Percentiles rank a stretch among this genome's conserved stretches.
These are phyloP conservation scores for Polyporus tsugae DNA, from an alignment of 1,284 basidiomycete genomes.

Conservation along the genomic window DNA sequence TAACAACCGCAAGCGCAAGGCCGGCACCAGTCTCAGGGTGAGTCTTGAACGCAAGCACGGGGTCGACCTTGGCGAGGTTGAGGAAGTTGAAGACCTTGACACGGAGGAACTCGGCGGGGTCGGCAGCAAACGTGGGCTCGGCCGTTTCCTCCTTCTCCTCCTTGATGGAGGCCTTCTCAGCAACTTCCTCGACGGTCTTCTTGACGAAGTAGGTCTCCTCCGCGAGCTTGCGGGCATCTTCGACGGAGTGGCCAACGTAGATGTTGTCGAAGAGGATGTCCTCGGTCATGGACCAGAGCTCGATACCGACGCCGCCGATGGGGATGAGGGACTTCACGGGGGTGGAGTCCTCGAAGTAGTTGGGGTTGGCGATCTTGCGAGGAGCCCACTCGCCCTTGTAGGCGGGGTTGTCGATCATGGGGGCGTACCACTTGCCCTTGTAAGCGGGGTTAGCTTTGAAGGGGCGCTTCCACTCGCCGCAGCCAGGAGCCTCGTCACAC, in stretches of 20 bases:
- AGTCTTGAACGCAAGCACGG: slow-evolving; percentile 78
- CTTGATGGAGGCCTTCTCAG: slow-evolving; percentile 51
- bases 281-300: slow-evolving; percentile 99
- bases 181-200: slow-evolving; percentile 69
- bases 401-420: slow-evolving; percentile 94
- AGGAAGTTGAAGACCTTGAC: slow-evolving; percentile 78
- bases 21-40: slow-evolving; percentile 87
- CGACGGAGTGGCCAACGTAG: slow-evolving; percentile 88
- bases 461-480: slow-evolving; percentile 92
- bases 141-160: slow-evolving; percentile 58
- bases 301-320: slow-evolving; percentile 94
- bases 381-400: slow-evolving; percentile 98
- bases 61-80: slow-evolving; percentile 76
- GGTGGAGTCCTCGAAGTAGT: slow-evolving; percentile 88
- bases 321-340: slow-evolving; percentile 87
- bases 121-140: slow-evolving; percentile 68
- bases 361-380: slow-evolving; percentile 91
- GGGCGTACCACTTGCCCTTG: slow-evolving; percentile 97
- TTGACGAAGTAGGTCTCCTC: slow-evolving; percentile 88
- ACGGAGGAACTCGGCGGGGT: slow-evolving; percentile 84
- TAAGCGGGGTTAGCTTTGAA: slow-evolving; percentile 91
- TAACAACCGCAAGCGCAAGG: slow-evolving; percentile 76
- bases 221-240: slow-evolving; percentile 85
- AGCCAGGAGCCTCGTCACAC: slow-evolving; percentile 91
- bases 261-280: slow-evolving; percentile 97